Base-by-base conservation (phyloP, 2,329 filamentous ascomycete species). In the Passalora sequoiae region DNA sequence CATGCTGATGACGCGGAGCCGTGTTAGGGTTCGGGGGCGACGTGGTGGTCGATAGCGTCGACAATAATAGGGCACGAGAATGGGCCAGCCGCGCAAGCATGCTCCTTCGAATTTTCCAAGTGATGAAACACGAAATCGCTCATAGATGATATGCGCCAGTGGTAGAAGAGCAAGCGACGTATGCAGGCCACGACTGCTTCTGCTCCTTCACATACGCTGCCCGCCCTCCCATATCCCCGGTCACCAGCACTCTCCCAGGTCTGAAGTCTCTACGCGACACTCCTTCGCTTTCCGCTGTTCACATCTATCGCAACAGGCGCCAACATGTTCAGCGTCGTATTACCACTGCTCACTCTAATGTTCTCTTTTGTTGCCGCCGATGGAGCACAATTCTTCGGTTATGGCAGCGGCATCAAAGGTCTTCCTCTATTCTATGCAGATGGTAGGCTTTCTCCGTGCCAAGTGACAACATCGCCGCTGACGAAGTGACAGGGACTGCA, bases 371-470 rank as follows among this genome's bases (percentile, higher is more conserved):
- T 38, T 6, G 21, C 38, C 15, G 40, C 38, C 12, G 38, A 41
- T 31, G 44, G 42, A 24, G 16, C 33, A 4, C 29, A 42, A 10
- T 42, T 50, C 19, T 56, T 45, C 22, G 53, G 41, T 15, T 52
- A 56, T 42, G 53, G 48, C 10, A 27, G 25, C 15, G 48, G 46
- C 15, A 42, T 56, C 28, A 37, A 41, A 29, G 54, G 54, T 4
- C 24, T 51, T 21, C 51, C 54, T 15, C 20, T 54, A 6, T 45
- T 51, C 28, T 56, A 53, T 29, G 38, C 30, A 16, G 47, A 55
- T 22, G 52, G 52, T 49, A 30, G 10, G 43, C 32, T 10, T 21
- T 13, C 20, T 6, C 16, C 16, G 6, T 15, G 19, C 12, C 7
- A 4, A 36, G 13, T 7, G 8, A n/a, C 15, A n/a, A 8, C 7